phyloP scores from a whole-genome alignment of 345 rosid genomes.

The Gossypium raimondii region DNA sequence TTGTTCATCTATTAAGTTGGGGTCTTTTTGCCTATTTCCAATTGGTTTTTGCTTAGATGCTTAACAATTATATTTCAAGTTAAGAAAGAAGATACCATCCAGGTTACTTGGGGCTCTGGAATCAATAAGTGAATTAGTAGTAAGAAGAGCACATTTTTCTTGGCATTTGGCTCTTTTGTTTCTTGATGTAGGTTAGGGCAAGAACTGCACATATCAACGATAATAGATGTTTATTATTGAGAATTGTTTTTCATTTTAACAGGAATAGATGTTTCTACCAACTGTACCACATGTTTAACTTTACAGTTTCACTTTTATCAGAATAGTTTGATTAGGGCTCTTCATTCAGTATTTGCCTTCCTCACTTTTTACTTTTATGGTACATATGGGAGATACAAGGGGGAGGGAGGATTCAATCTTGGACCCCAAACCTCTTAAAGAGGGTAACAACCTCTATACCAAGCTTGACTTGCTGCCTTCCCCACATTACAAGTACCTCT shows the following conservation, averaged over 20 bases:
- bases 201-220: neutral
- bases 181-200: neutral
- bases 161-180: neutral
- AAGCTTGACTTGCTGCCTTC: slow-evolving; percentile 6
- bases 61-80: neutral
- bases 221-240: neutral
- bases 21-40: neutral
- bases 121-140: neutral
- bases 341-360: neutral
- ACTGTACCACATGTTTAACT: neutral
- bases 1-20: neutral
- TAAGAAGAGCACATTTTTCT: neutral
- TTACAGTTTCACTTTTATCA: neutral
- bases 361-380: neutral
- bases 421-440: neutral
- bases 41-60: neutral
- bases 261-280: neutral
- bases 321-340: neutral
- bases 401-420: neutral
- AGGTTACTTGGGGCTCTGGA: neutral
- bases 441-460: neutral
- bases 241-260: neutral
- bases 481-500: neutral
- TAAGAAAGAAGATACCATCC: neutral
- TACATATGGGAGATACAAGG: neutral